These are phyloP conservation scores for Tolypocladium pustulatum DNA, from an alignment of 2,329 filamentous ascomycete species.

Conservation along the genomic window DNA sequence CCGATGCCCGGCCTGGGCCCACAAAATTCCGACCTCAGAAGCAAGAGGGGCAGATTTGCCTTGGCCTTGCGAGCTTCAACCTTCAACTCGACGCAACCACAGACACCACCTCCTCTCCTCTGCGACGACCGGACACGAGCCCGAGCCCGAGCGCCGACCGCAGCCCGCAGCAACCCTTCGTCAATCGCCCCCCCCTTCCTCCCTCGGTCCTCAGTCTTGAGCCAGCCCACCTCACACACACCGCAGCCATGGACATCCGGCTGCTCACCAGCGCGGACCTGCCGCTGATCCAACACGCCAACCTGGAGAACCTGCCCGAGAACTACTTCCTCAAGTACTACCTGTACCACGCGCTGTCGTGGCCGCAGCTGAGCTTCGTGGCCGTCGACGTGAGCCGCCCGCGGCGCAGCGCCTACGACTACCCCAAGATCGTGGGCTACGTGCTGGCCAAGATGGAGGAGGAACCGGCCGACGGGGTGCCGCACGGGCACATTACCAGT, in stretches of 20 bases:
- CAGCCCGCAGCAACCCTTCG: background rate
- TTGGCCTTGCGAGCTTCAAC: background rate
- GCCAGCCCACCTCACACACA: background rate
- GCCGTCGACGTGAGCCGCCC: constrained; percentile 85
- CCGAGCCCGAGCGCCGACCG: background rate
- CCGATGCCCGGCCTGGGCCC: background rate
- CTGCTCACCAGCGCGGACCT: constrained; percentile 75
- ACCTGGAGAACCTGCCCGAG: constrained; percentile 97
- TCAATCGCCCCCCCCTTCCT: background rate
- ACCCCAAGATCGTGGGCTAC: constrained; percentile 96
- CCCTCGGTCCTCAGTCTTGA: background rate
- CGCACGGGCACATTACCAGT: constrained; percentile 93
- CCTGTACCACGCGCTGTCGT: constrained; percentile 95
- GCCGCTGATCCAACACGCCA: constrained; percentile 90
- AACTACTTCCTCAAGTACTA: constrained; percentile 99
- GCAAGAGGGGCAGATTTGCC: background rate
- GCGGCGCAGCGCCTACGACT: constrained; percentile 68
- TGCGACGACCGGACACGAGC: background rate
- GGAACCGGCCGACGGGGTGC: constrained; percentile 81
- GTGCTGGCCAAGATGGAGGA: constrained; percentile 99
- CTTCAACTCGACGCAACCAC: background rate
- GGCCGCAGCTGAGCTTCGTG: constrained; percentile 95
- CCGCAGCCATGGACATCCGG: constrained; percentile 69
- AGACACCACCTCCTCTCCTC: background rate
- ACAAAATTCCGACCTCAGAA: background rate